A percentile compares a stretch with the other conserved stretches of the same genome.
Conservation (phyloP, 2,329 filamentous ascomycete genomes). For the Beauveria australis region DNA sequence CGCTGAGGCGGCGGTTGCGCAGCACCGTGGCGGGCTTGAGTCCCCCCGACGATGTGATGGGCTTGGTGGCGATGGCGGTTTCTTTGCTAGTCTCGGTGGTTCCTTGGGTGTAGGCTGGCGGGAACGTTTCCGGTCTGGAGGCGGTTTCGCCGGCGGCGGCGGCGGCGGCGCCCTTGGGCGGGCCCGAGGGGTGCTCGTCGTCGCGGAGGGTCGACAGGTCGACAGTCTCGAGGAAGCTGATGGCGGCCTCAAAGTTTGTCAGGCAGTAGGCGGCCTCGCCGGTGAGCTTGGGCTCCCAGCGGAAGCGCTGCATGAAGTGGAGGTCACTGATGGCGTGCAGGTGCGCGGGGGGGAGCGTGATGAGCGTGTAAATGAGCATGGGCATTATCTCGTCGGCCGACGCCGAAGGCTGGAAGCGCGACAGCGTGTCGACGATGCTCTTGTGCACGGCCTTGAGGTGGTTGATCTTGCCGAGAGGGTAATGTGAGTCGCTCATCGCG, state of each 20-base stretch:
- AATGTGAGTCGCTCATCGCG: slow-evolving; percentile 78
- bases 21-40: slow-evolving; percentile 39
- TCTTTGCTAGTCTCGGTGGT: slow-evolving; percentile 26
- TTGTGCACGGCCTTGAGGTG: slow-evolving; percentile 85
- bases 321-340: slow-evolving; percentile 90
- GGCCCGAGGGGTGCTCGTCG: slow-evolving; percentile 65
- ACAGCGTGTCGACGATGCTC: slow-evolving; percentile 80
- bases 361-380: slow-evolving; percentile 91
- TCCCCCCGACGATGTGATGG: slow-evolving; percentile 30
- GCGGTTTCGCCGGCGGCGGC: slow-evolving; percentile 38
- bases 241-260: slow-evolving; percentile 89
- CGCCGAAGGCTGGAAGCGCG: slow-evolving; percentile 63
- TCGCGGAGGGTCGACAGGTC: slow-evolving; percentile 81
- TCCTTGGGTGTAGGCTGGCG: slow-evolving; percentile 45
- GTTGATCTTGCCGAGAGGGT: slow-evolving; percentile 84
- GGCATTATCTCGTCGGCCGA: slow-evolving; percentile 96
- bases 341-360: slow-evolving; percentile 77
- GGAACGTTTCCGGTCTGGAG: slow-evolving; percentile 43
- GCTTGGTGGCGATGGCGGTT: slow-evolving; percentile 27
- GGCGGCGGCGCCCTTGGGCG: slow-evolving; percentile 44
- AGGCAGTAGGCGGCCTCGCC: slow-evolving; percentile 94
- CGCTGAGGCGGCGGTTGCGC: slow-evolving; percentile 71
- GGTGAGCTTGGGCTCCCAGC: slow-evolving; percentile 76
- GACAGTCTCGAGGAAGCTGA: slow-evolving; percentile 91
- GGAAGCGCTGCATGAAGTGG: slow-evolving; percentile 89